A percentile compares a stretch with the other conserved stretches of the same genome.
phyloP scores from a whole-genome alignment of 805 yeast genomes.

The Tetrapisispora namnaoensis region DNA sequence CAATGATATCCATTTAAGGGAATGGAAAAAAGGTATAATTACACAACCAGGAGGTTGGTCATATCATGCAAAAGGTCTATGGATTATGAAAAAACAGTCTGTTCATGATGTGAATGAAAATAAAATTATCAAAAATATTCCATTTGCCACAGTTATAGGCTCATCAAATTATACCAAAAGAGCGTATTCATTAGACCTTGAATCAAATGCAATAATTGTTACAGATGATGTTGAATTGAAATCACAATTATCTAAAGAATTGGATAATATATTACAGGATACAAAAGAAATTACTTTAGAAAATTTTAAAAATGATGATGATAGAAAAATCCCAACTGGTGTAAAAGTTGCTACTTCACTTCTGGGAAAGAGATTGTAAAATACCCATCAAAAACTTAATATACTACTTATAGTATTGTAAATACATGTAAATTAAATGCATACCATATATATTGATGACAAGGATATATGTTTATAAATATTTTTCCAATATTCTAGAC shows the following conservation, averaged over 20 bases:
- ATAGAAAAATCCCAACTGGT: constrained; percentile 50
- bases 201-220: constrained; percentile 71
- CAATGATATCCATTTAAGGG: constrained; percentile 46
- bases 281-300: constrained; percentile 44
- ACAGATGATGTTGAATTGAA: constrained; percentile 59
- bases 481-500: background rate
- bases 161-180: constrained; percentile 89
- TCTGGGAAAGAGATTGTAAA: constrained; percentile 46
- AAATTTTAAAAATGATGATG: constrained; percentile 53
- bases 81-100: constrained; percentile 50
- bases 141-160: constrained; percentile 76
- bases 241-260: constrained; percentile 47
- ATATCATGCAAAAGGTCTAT: constrained; percentile 93
- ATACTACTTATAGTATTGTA: background rate
- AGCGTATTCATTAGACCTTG: constrained; percentile 80
- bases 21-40: constrained; percentile 84
- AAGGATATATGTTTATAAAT: background rate
- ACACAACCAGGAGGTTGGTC: constrained; percentile 87
- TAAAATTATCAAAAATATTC: constrained; percentile 25
- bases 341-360: constrained; percentile 60
- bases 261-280: constrained; percentile 46
- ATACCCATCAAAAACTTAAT: background rate
- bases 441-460: background rate
- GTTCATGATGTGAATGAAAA: constrained; percentile 5
- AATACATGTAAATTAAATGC: background rate